Evolutionary conservation across 1,139 yeast genomes (phyloP), one percentile per base, ranked within the genome.

Genomic region (Geotrichum siamense): DNA sequence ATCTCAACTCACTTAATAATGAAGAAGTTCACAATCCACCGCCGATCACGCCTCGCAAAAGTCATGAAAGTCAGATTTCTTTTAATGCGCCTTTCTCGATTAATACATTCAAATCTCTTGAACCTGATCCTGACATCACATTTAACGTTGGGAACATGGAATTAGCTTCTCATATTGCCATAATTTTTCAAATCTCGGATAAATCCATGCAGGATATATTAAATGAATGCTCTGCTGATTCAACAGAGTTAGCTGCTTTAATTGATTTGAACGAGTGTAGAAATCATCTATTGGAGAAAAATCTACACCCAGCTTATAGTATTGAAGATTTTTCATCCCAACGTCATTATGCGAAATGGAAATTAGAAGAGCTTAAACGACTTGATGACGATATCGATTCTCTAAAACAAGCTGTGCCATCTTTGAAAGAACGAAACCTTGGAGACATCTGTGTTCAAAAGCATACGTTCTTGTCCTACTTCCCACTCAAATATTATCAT

Each of bases 301-400:
- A 35, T 29, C 16, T 35, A 22, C 44, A 41, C 21, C 44, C 44
- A 12, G 25, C 39, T 6, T 41, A 41, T 17, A 15, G 22, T 9
- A 35, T 20, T 1, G 30, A 30, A 21, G 44, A 41, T 27, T 41
- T 41, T 28, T 26, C 19, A 16, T 26, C 31, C 30, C 22, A 23
- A 2, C 16, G 15, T 2, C 17, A 26, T 5, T 41, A 41, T 23
- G 39, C n/a, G 8, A 41, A 22, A 29, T 41, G 44, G 44, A 41
- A 41, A 15, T 9, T 4, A 3, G 39, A 35, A 12, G 44, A 41
- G 30, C 21, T 41, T 5, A 13, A 29, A 21, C 15, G 23, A 10
- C 35, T 41, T 2, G 30, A 27, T 23, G 25, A 28, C 8, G 44
- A 41, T 17, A 34, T 41, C 15, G 39, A 41, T 9, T 12, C 36